A percentile compares a stretch with the other conserved stretches of the same genome.
Conservation (phyloP, 192 early-diverging fungal species). For the Diversispora epigaea region DNA sequence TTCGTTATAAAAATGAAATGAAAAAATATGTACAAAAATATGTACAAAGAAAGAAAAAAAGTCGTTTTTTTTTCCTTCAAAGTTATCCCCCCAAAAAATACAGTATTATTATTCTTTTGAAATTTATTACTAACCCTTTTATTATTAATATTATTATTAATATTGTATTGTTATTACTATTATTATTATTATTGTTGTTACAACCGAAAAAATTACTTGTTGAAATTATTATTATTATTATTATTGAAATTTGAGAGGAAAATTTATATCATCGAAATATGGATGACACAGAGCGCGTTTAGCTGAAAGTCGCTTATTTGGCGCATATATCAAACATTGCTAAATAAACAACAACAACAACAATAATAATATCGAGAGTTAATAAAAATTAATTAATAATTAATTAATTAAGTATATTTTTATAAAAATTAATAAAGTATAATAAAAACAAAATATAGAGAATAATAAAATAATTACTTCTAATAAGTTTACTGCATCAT, state of each 20-base stretch:
- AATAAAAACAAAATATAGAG: not conserved
- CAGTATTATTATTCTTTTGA: no score
- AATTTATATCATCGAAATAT: slow-evolving; percentile 13
- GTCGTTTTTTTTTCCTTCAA: no score
- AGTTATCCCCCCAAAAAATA: no score
- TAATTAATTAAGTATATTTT: not conserved
- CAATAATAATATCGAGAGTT: not conserved
- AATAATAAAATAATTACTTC: slow-evolving; percentile 23
- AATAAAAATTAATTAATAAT: not conserved
- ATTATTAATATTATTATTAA: no score
- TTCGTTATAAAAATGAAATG: no score
- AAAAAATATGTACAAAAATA: no score
- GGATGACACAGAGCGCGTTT: slow-evolving; percentile 60
- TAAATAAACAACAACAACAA: not conserved
- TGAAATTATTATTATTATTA: no score
- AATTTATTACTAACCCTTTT: no score
- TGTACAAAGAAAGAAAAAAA: no score
- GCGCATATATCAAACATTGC: slow-evolving; percentile 58
- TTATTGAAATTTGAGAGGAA: not conserved
- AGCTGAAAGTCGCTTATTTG: slow-evolving; percentile 71
- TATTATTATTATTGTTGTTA: no score
- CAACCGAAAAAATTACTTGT: no score
- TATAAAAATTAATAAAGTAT: not conserved
- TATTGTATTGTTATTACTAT: no score
- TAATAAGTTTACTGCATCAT: slow-evolving; percentile 72